Base-by-base conservation (phyloP, 352 stramenopile species). In the Phytophthora chlamydospora region DNA sequence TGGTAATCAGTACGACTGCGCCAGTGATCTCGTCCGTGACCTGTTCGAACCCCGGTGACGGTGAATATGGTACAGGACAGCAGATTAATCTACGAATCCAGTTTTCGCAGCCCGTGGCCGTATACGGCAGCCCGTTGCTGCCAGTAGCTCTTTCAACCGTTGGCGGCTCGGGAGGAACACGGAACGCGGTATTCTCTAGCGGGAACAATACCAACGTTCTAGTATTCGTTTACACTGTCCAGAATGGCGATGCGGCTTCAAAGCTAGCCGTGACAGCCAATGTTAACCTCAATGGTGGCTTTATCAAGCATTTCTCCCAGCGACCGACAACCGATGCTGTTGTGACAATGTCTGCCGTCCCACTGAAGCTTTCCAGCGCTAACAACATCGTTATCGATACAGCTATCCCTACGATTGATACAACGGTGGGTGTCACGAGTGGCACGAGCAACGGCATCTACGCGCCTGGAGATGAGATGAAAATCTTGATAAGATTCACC, bases 191-290 rank as follows among this genome's bases (percentile, higher is more conserved):
- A 4, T 89, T 89, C 49, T 49, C 48, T 0, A 73, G 70, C 21
- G 87, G 87, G 8, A 95, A 93, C 68, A 89, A 91, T 39, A 85
- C 85, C 3, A 66, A 83, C 38, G 77, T 68, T 0, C 71, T 95
- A 3, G 48, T 83, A 7, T 95, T 95, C 58, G 36, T 80, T 12
- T 95, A 93, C 55, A 66, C 78, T 3, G 83, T 94, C 2, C 72
- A 90, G 41, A 67, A 33, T 16, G 85, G 83, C 14, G 85, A 93
- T 29, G 55, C 72, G 1, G 68, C 78, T 4, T 68, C 61, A 2
- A 67, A 42, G 1, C 58, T 94, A 42, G 83, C 89, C 48, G 80
- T 83, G 40, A 83, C 68, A 14, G 59, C 74, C 1, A 76, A 53
- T 13, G 75, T 95, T 16, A 78, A 88, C 14, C 46, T 81, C 4